Evolutionary conservation across 371 early-diverging fungal genomes (phyloP).

Genomic region (Dichotomocladium elegans): DNA sequence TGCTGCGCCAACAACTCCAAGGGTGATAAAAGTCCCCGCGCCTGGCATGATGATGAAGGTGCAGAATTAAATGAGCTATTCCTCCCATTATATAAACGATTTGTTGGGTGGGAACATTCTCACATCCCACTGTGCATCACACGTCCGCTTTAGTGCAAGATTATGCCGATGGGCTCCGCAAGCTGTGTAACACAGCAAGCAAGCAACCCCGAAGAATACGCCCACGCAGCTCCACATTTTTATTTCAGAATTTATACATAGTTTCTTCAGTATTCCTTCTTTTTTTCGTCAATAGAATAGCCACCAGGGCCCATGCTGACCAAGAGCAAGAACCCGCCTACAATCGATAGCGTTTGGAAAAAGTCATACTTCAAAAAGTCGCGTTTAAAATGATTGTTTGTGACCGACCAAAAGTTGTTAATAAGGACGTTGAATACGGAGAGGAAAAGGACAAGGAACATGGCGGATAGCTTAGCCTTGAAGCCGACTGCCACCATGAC

Average conservation of each 20-base stretch:
- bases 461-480: conserved; percentile 94
- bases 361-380: conserved; percentile 98
- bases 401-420: conserved; percentile 96
- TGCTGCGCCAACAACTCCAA: conserved; percentile 43
- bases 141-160: no score
- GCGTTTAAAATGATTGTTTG: conserved; percentile 70
- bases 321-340: conserved; percentile 92
- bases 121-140: no score
- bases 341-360: conserved; percentile 94
- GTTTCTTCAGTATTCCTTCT: conserved; percentile 76
- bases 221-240: no score
- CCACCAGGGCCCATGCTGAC: conserved; percentile 92
- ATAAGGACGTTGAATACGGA: conserved; percentile 85
- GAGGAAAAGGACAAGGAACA: conserved; percentile 86
- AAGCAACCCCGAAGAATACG: background rate
- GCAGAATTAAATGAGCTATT: background rate
- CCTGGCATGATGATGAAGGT: conserved; percentile 30
- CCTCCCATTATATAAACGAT: background rate
- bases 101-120: background rate
- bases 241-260: background rate
- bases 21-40: conserved; percentile 35
- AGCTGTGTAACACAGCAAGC: background rate
- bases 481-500: conserved; percentile 95
- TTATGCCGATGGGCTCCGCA: no score
- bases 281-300: conserved; percentile 93